Evolutionary conservation across 2,329 filamentous ascomycete species (phyloP).

Genomic region (Fusarium penzigii): DNA sequence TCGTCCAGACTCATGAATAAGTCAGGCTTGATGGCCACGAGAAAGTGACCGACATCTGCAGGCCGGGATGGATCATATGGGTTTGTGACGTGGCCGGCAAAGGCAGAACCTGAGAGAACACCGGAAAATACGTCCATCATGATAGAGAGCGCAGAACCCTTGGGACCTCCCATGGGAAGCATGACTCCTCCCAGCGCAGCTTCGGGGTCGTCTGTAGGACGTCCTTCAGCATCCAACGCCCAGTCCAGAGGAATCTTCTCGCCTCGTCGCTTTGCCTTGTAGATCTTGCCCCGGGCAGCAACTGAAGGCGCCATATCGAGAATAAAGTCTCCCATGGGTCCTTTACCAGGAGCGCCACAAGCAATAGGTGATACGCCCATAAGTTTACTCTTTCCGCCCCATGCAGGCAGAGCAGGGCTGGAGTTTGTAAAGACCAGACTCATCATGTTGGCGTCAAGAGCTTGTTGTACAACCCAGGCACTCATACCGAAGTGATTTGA

Average conservation of each 20-base stretch:
- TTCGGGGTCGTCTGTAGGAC: conserved; percentile 69
- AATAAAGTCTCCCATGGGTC: conserved; percentile 60
- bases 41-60: conserved; percentile 73
- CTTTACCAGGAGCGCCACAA: conserved; percentile 69
- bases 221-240: conserved; percentile 73
- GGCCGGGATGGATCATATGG: conserved; percentile 72
- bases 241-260: conserved; percentile 72
- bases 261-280: conserved; percentile 66
- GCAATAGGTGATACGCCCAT: conserved; percentile 75
- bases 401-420: conserved; percentile 70
- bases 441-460: conserved; percentile 71
- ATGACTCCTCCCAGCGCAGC: conserved; percentile 75
- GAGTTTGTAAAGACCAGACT: conserved; percentile 71
- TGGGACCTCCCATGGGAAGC: conserved; percentile 83
- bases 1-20: conserved; percentile 71
- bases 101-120: conserved; percentile 74
- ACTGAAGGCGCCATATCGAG: conserved; percentile 74
- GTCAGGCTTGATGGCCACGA: conserved; percentile 73
- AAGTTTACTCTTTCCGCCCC: conserved; percentile 67
- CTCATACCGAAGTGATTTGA: conserved; percentile 85
- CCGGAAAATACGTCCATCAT: conserved; percentile 93
- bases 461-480: conserved; percentile 78
- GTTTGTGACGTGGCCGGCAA: conserved; percentile 73
- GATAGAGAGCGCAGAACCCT: conserved; percentile 73
- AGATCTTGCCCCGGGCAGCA: conserved; percentile 71